Base-by-base conservation (phyloP, 2,329 filamentous ascomycete genomes). In the Ophiostoma populinum region DNA sequence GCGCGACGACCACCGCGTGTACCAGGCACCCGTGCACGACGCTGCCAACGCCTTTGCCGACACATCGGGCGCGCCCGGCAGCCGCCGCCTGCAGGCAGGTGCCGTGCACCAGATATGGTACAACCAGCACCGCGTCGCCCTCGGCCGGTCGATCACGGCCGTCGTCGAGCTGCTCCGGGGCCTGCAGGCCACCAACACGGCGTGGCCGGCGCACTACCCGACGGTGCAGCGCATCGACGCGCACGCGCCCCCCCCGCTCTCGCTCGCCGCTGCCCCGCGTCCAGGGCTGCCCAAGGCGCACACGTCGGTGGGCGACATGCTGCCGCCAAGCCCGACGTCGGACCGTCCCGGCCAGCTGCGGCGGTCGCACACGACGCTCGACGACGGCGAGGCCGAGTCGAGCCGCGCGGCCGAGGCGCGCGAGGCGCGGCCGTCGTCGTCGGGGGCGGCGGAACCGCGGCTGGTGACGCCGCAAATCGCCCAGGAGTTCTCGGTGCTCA, bases 131-230 rank as follows among this genome's bases (percentile, higher is more conserved):
- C 75, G 86, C 40, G 80, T 76, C 6, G 74, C 80, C 21, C 70
- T 98, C n/a, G 82, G 74, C 28, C 78, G 86, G 40, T 80, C 85
- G 11, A 94, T 98, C 51, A 80, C 76, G 49, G 73, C 75, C 46
- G 87, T 86, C 7, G 72, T 94, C 39, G 83, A 94, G 40, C 72
- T 83, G 2, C 59, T 98, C 44, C 77, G 79, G 53, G 73, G 72
- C 40, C 67, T 98, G 38, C 86, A 92, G 55, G 37, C 86, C 42
- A 90, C 82, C 67, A 98, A 98, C 50, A 62, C 77, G 11, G 70
- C 75, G 49, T 95, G 90, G 90, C 90, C 90, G 1, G 87, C 86
- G 21, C 81, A 92, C 52, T 98, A 98, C 53, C 90, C 90, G 35
- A 82, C 86, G 2, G 75, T 87, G 3, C 75, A 83, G 50, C 65